Evolutionary conservation across 2,329 filamentous ascomycete species (phyloP).

Genomic region (Hymenoscyphus albidus): DNA sequence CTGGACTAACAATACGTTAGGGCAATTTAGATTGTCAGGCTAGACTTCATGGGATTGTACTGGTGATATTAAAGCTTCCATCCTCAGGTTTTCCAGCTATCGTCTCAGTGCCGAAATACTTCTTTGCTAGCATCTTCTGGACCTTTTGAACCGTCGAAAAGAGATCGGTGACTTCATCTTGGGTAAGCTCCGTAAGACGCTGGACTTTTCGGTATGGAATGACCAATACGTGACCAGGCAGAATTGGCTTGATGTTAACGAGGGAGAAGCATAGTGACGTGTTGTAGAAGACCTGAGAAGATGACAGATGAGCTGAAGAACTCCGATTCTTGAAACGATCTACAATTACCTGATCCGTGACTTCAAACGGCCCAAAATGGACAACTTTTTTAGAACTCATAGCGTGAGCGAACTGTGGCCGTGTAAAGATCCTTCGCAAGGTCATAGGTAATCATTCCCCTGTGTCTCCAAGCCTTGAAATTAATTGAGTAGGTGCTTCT

Average conservation of each 20-base stretch:
- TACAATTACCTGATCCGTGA: constrained; percentile 63
- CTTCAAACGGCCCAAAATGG: constrained; percentile 71
- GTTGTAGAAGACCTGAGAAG: constrained; percentile 73
- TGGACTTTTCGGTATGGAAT: constrained; percentile 68
- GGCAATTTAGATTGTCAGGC: too few species aligned
- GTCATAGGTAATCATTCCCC: constrained; percentile 17
- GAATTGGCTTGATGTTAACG: constrained; percentile 91
- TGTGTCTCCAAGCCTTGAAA: neutral
- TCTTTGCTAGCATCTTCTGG: constrained; percentile 65
- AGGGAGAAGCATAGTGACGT: constrained; percentile 79
- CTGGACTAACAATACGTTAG: constrained; percentile 51
- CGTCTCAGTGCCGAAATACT: constrained; percentile 53
- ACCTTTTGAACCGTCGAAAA: constrained; percentile 84
- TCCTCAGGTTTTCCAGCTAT: constrained; percentile 42
- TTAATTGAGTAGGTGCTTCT: too few species aligned
- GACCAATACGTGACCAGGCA: constrained; percentile 89
- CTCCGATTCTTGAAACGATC: neutral
- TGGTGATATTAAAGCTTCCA: constrained; percentile 82
- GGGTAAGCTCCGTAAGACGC: constrained; percentile 50
- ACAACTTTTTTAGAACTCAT: constrained; percentile 41
- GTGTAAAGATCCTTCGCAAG: constrained; percentile 11
- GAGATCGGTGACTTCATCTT: constrained; percentile 58
- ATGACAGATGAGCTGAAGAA: neutral
- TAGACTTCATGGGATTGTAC: too few species aligned
- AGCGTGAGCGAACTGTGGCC: constrained; percentile 9